A percentile compares a stretch with the other conserved stretches of the same genome.
Conservation (phyloP, 805 yeast genomes). For the Sugiyamaella valdiviana region DNA sequence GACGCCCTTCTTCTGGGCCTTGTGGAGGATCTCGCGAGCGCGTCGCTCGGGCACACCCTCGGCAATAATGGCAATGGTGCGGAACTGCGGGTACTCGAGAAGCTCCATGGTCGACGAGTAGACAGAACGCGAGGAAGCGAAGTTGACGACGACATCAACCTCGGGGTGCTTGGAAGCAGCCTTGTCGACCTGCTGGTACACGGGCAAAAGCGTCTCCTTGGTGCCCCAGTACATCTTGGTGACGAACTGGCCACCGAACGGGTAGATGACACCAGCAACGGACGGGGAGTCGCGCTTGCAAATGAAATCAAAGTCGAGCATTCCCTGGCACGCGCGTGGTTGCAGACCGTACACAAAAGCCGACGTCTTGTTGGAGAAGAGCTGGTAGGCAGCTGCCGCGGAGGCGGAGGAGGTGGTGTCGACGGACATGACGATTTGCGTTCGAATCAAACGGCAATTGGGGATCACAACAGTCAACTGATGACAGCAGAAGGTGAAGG, state of each 20-base stretch:
- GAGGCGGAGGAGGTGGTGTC: slow-evolving; percentile 1
- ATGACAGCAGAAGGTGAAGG: neutral
- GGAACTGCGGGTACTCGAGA: slow-evolving; percentile 40
- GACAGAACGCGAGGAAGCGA: slow-evolving; percentile 42
- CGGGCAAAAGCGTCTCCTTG: slow-evolving; percentile 41
- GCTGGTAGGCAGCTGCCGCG: slow-evolving; percentile 28
- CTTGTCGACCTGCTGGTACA: slow-evolving; percentile 38
- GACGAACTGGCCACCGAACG: slow-evolving; percentile 42
- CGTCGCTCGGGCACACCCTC: slow-evolving; percentile 47
- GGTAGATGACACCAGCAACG: slow-evolving; percentile 43
- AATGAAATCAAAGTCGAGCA: slow-evolving; percentile 43
- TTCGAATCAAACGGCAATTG: neutral
- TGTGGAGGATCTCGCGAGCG: slow-evolving; percentile 41
- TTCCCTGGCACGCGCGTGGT: slow-evolving; percentile 44
- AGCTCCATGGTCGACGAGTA: slow-evolving; percentile 44
- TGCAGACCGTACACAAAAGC: slow-evolving; percentile 42
- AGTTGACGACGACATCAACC: slow-evolving; percentile 44
- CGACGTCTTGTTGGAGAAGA: slow-evolving; percentile 39
- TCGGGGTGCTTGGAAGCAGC: slow-evolving; percentile 42
- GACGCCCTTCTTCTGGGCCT: slow-evolving; percentile 40
- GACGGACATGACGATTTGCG: neutral
- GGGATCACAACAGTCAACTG: neutral
- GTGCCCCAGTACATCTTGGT: slow-evolving; percentile 46
- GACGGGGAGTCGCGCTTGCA: slow-evolving; percentile 42
- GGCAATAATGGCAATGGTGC: slow-evolving; percentile 43